Evolutionary conservation across 2,329 filamentous ascomycete species (phyloP), one percentile per base, ranked within the genome.

Genomic region (Ascocoryne sarcoides): DNA sequence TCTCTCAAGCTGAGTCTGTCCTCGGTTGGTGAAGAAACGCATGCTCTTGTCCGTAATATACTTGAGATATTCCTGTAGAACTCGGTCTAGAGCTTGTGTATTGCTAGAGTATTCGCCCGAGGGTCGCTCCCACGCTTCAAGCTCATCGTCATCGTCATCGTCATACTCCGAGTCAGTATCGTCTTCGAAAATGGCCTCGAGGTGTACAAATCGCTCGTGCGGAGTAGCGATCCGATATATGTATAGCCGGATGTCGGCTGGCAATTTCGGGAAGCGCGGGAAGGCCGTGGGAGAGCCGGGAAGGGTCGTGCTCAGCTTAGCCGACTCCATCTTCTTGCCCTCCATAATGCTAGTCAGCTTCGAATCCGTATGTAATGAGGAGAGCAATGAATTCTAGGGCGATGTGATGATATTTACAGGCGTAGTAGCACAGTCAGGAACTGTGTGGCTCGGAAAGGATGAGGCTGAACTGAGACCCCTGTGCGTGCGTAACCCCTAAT

Each of bases 11-110:
- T 30, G 28, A 30, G 28, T 15, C 28, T 30, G 28, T 30, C 28
- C 28, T 30, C 28, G 28, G 28, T 30, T 30, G 28, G 12, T 30
- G 28, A 30, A 30, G 28, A 30, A 30, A 30, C 3, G 28, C 28
- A 30, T 30, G 15, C 28, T 15, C 15, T 15, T 30, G 12, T 30
- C 28, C 15, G 12, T 30, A 30, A 4, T 30, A 15, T 30, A 12
- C 28, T n/a, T 30, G 28, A 30, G 28, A 30, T 30, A 30, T 30
- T 30, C 28, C 28, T 30, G 28, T 30, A 30, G 28, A 30, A 30
- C 28, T 30, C 28, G 28, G 28, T 30, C 28, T 30, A 30, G 28
- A 30, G 28, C 28, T 30, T 30, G 28, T 30, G 28, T 15, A 30
- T 30, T 30, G 28, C 28, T 12, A 30, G 28, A 30, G 28, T 30